Base-by-base conservation (phyloP, 2,329 filamentous ascomycete genomes). In the Magnaporthiopsis rhizophila region DNA sequence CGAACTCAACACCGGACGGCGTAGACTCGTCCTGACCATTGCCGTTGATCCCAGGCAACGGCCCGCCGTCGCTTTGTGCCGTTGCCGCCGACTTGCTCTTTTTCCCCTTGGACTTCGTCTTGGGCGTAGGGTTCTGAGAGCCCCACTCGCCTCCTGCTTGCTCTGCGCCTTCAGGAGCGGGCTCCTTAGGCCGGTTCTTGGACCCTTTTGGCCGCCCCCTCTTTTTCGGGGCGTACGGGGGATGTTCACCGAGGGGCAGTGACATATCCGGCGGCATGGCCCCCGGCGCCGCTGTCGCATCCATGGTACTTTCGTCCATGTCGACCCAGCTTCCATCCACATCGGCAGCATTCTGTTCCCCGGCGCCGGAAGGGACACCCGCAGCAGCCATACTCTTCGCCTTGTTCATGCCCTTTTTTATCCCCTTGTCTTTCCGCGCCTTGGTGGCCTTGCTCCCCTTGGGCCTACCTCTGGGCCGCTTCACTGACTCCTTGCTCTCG, bases 381-480 rank as follows among this genome's bases (percentile, higher is more conserved):
- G 59, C 65, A 26, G 64, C 65, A 2, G 60, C 62, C 8, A 61
- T 11, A 1, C 60, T 59, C 56, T 65, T 58, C 36, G 63, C 56
- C 36, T 71, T 72, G 58, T 72, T 71, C 7, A 74, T 68, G 0
- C 77, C 76, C 68, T 83, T 83, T 67, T 80, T 83, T n/a, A 80
- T 73, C 7, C 80, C 80, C 67, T 83, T 85, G 65, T 83, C 81
- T 62, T 76, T 78, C 58, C 79, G 73, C 4, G 74, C 74, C 65
- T 80, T 82, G 62, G 73, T 76, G 4, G 77, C 78, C 67, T 83
- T 83, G 73, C 83, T 86, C 3, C 83, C 84, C 67, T 85, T 86
- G 9, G 84, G 83, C 24, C 84, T 76, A 21, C 84, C 83, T 66
- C 83, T 77, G 8, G 76, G 74, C 62, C 82, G 77, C 69, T 80